Percentiles rank a stretch among this genome's conserved stretches.
These are phyloP conservation scores for Metschnikowia sp. DNA, from an alignment of 805 yeast genomes.

Conservation along the genomic window DNA sequence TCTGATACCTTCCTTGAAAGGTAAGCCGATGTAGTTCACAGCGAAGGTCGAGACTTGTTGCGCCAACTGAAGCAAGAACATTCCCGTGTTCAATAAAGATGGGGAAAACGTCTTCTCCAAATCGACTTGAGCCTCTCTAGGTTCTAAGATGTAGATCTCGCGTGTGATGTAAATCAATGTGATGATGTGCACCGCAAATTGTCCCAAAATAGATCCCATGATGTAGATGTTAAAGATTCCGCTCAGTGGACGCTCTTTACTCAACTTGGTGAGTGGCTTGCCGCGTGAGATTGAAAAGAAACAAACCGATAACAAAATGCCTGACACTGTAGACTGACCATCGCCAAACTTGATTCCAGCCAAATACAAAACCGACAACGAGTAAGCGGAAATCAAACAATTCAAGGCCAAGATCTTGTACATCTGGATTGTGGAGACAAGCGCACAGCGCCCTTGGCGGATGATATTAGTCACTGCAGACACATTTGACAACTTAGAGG, in stretches of 20 bases:
- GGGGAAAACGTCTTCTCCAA: constrained; percentile 86
- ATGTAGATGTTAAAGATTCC: constrained; percentile 94
- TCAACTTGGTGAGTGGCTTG: constrained; percentile 80
- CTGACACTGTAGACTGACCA: constrained; percentile 97
- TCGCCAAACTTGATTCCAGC: constrained; percentile 99
- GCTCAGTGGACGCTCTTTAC: constrained; percentile 94
- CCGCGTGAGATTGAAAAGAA: constrained; percentile 95
- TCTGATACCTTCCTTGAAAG: constrained; percentile 85
- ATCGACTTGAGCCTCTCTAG: constrained; percentile 87
- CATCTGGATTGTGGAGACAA: constrained; percentile 97
- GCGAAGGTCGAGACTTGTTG: constrained; percentile 98
- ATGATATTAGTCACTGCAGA: constrained; percentile 88
- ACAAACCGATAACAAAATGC: constrained; percentile 86
- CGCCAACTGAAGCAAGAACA: constrained; percentile 88
- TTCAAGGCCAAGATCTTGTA: constrained; percentile 95
- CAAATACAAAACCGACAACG: constrained; percentile 85
- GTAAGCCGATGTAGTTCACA: constrained; percentile 95
- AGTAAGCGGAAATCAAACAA: constrained; percentile 94
- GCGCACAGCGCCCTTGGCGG: constrained; percentile 97
- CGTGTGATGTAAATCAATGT: constrained; percentile 79
- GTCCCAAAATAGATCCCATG: constrained; percentile 97
- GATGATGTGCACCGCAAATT: constrained; percentile 86
- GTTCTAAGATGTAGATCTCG: constrained; percentile 84
- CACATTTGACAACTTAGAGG: constrained; percentile 89
- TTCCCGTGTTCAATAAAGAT: constrained; percentile 91